Percentiles rank a stretch among this genome's conserved stretches.
Evolutionary conservation across 352 stramenopile genomes (phyloP).

Genomic region (Pythium dissimile): DNA sequence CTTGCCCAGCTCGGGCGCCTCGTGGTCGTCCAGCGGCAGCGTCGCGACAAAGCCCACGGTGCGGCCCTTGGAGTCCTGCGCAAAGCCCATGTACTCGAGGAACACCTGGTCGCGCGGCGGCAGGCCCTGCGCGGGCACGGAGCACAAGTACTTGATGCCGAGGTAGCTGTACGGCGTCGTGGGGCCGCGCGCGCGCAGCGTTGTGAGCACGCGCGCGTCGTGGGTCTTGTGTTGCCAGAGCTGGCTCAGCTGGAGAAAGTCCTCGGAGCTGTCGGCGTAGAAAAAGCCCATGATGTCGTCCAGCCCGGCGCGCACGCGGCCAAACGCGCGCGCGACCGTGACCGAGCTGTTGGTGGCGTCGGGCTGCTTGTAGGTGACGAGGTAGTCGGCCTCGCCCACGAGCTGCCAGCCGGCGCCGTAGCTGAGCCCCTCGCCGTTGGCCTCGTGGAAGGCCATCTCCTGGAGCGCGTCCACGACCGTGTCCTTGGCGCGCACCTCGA

Average conservation of each 20-base stretch:
- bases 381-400: slow-evolving; percentile 9
- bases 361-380: slow-evolving; percentile 14
- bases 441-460: slow-evolving; percentile 20
- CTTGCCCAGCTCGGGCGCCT: background rate
- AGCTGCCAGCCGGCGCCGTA: slow-evolving; percentile 15
- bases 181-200: background rate
- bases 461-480: slow-evolving; percentile 15
- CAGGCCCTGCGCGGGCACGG: slow-evolving; percentile 1
- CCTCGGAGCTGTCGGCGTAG: slow-evolving; percentile 11
- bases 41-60: slow-evolving; percentile 14
- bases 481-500: slow-evolving; percentile 12
- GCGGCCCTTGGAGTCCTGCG: slow-evolving; percentile 16
- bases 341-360: background rate
- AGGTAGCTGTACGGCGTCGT: slow-evolving; percentile 9
- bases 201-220: slow-evolving; percentile 14
- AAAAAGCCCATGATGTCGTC: slow-evolving; percentile 21
- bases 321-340: slow-evolving; percentile 10
- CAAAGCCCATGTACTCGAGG: slow-evolving; percentile 18
- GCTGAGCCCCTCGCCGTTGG: slow-evolving; percentile 11
- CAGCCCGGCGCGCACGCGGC: slow-evolving; percentile 5
- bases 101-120: slow-evolving; percentile 8
- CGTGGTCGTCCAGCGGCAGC: slow-evolving; percentile 10
- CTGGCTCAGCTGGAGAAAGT: slow-evolving; percentile 15
- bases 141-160: slow-evolving; percentile 18
- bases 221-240: slow-evolving; percentile 4